A percentile compares a stretch with the other conserved stretches of the same genome.
These are phyloP conservation scores for Mortierella sp. DNA, from an alignment of 371 early-diverging fungal species.

Conservation along the genomic window DNA sequence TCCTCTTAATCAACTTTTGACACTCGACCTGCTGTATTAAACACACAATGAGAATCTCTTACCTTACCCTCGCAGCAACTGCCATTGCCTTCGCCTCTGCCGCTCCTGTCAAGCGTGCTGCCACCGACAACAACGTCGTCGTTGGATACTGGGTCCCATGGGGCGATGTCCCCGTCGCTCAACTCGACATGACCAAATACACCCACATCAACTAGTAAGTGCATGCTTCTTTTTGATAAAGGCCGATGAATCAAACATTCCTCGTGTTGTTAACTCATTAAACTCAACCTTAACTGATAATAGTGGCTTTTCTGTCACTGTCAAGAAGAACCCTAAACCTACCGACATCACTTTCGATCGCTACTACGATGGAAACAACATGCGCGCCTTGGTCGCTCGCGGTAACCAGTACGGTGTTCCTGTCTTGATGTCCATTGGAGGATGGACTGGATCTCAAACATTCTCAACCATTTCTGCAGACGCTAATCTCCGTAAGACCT, in stretches of 20 bases:
- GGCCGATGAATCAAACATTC: background rate
- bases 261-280: background rate
- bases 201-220: conserved; percentile 76
- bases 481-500: conserved; percentile 59
- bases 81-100: conserved; percentile 38
- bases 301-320: conserved; percentile 55
- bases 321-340: conserved; percentile 44
- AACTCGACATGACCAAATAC: conserved; percentile 67
- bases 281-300: background rate
- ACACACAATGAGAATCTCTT: conserved; percentile 33
- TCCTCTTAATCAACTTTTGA: background rate
- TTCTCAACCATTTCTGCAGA: conserved; percentile 72
- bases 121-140: conserved; percentile 38
- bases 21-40: background rate
- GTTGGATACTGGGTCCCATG: conserved; percentile 75
- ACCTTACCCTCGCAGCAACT: conserved; percentile 45
- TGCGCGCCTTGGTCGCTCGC: conserved; percentile 63
- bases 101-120: conserved; percentile 42
- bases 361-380: conserved; percentile 56
- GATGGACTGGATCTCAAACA: conserved; percentile 81
- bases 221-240: background rate
- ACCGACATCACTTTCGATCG: conserved; percentile 52
- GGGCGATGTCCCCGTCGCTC: conserved; percentile 69
- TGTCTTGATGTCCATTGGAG: conserved; percentile 81
- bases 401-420: conserved; percentile 72